Evolutionary conservation across 164 flowering plant genomes (phyloP).

Genomic region (Paratinospora sagittata): DNA sequence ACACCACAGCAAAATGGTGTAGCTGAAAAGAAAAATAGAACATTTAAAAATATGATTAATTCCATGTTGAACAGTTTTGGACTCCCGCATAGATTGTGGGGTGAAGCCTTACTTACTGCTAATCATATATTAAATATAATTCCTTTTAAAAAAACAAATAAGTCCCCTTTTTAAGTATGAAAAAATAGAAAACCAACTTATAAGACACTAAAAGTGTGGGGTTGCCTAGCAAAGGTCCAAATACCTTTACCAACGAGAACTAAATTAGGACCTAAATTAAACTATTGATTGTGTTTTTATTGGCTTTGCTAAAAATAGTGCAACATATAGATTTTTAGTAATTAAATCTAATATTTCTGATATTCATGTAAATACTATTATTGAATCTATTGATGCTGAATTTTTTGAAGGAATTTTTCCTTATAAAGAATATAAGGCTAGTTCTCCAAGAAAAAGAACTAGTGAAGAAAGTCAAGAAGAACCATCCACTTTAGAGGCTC

Average conservation of each 20-base stretch:
- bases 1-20: slow-evolving; percentile 11
- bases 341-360: neutral
- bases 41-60: slow-evolving; percentile 8
- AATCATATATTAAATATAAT: neutral
- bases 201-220: slow-evolving; percentile 2
- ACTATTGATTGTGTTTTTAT: too few relatives aligned
- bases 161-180: neutral
- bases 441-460: too few relatives aligned
- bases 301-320: neutral
- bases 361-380: neutral
- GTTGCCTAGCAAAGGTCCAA: neutral
- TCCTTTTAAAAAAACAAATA: neutral
- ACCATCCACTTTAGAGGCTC: neutral
- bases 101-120: neutral
- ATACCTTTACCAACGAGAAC: neutral
- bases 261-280: too few relatives aligned
- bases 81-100: slow-evolving; percentile 1
- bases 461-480: neutral
- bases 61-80: neutral
- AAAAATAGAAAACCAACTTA: neutral
- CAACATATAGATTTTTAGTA: neutral
- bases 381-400: neutral
- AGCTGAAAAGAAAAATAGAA: slow-evolving; percentile 8
- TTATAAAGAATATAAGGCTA: neutral
- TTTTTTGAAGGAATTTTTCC: neutral